Conservation (phyloP, 139 green algal genomes). For the Micractinium sp. region DNA sequence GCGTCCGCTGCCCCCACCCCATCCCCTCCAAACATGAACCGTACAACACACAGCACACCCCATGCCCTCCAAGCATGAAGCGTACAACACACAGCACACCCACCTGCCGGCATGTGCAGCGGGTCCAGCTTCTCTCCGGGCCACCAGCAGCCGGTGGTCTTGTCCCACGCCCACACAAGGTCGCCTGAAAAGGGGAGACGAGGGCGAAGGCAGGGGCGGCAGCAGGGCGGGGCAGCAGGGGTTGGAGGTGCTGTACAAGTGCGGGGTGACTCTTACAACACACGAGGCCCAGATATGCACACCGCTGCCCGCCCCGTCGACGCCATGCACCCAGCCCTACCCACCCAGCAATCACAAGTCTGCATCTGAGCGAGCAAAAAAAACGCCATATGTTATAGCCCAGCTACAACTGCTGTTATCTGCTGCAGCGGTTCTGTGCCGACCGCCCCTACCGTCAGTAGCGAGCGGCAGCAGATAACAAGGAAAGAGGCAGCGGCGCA, state of each 20-base stretch:
- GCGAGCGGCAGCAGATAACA: not conserved
- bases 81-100: not conserved
- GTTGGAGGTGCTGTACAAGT: not conserved
- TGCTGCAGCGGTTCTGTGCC: too few species aligned
- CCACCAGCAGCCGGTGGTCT: constrained; percentile 54
- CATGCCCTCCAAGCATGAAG: not conserved
- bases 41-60: not conserved
- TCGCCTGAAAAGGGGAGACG: not conserved
- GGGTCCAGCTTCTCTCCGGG: constrained; percentile 73
- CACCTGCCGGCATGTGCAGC: constrained; percentile 34
- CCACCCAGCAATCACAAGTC: too few species aligned
- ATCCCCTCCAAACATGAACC: not conserved
- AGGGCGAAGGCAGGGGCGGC: not conserved
- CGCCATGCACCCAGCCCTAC: too few species aligned
- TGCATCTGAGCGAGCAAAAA: too few species aligned
- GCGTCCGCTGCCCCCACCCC: too few species aligned
- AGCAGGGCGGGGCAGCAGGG: not conserved
- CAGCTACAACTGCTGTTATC: too few species aligned
- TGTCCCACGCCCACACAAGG: constrained; percentile 60
- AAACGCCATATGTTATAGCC: too few species aligned
- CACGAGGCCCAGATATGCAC: too few species aligned
- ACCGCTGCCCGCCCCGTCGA: too few species aligned
- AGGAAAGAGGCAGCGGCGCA: not conserved
- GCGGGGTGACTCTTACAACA: too few species aligned
- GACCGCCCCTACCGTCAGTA: too few species aligned